phyloP scores from a whole-genome alignment of 352 stramenopile genomes.

The Phytophthora brassicae region DNA sequence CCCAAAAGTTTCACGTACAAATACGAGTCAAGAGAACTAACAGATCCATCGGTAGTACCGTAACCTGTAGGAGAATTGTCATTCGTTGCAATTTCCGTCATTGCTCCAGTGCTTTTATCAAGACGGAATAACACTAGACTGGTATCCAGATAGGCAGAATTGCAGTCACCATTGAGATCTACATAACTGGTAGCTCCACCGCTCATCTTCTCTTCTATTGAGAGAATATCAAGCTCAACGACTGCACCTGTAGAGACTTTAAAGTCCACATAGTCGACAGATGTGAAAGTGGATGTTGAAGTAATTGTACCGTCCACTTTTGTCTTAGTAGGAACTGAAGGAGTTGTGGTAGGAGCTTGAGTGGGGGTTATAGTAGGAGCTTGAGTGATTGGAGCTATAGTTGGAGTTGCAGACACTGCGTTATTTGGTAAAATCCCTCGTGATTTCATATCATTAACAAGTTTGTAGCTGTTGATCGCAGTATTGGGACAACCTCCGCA shows the following conservation, averaged over 20 bases:
- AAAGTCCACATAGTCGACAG: constrained; percentile 74
- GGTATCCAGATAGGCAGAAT: constrained; percentile 65
- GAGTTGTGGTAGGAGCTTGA: constrained; percentile 10
- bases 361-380: constrained; percentile 27
- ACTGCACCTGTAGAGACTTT: constrained; percentile 33
- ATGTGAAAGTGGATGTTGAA: constrained; percentile 51
- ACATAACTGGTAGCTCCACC: constrained; percentile 29
- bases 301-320: constrained; percentile 63
- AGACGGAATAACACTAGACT: constrained; percentile 58
- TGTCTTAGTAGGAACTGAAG: constrained; percentile 25
- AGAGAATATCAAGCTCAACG: constrained; percentile 69
- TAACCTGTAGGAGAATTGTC: constrained; percentile 48
- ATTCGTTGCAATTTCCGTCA: constrained; percentile 33
- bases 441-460: constrained; percentile 51
- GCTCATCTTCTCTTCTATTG: constrained; percentile 47
- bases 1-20: constrained; percentile 36
- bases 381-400: constrained; percentile 15
- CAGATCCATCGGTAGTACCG: constrained; percentile 48
- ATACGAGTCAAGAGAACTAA: constrained; percentile 62
- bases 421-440: constrained; percentile 45
- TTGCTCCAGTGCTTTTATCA: constrained; percentile 21
- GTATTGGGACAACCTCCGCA: constrained; percentile 84
- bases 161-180: constrained; percentile 75
- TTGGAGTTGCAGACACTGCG: constrained; percentile 34
- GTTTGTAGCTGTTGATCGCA: constrained; percentile 66